These are phyloP conservation scores for Nymphaea colorata DNA, from an alignment of 164 flowering plant species.

Conservation along the genomic window DNA sequence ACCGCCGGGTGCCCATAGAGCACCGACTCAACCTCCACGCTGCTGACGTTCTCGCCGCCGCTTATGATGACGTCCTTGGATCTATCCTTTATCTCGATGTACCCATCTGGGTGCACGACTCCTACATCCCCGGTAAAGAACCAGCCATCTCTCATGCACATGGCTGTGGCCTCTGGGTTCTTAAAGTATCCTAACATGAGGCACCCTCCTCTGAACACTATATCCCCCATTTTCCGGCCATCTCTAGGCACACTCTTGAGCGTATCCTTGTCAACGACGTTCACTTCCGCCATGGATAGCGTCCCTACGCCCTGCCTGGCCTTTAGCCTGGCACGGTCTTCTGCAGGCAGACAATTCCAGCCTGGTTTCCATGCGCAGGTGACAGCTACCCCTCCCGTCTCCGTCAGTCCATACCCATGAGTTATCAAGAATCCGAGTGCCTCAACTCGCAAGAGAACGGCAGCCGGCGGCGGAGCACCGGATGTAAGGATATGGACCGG, in stretches of 20 bases:
- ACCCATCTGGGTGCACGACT: slow-evolving; percentile 31
- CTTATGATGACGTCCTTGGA: slow-evolving; percentile 39
- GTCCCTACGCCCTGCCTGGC: slow-evolving; percentile 40
- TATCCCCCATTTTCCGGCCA: slow-evolving; percentile 30
- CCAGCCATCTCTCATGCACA: slow-evolving; percentile 22
- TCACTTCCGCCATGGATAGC: slow-evolving; percentile 16
- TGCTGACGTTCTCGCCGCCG: slow-evolving; percentile 49
- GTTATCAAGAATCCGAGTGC: slow-evolving; percentile 30
- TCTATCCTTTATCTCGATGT: slow-evolving; percentile 28
- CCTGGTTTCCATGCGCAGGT: slow-evolving; percentile 38
- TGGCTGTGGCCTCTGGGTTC: slow-evolving; percentile 19
- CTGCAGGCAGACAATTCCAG: slow-evolving; percentile 34
- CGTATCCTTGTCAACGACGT: slow-evolving; percentile 22
- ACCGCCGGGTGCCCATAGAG: slow-evolving; percentile 28
- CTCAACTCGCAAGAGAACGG: slow-evolving; percentile 24
- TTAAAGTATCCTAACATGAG: slow-evolving; percentile 32
- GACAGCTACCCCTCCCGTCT: slow-evolving; percentile 29
- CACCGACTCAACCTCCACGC: slow-evolving; percentile 44
- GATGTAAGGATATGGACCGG: slow-evolving; percentile 36
- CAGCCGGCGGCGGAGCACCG: slow-evolving; percentile 48
- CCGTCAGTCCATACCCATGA: slow-evolving; percentile 49
- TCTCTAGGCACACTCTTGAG: slow-evolving; percentile 23
- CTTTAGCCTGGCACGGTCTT: slow-evolving; percentile 30
- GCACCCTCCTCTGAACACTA: slow-evolving; percentile 27
- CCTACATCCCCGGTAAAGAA: slow-evolving; percentile 33